Evolutionary conservation across 805 yeast species (phyloP), one percentile per base, ranked within the genome.

Genomic region (Torulaspora franciscae): DNA sequence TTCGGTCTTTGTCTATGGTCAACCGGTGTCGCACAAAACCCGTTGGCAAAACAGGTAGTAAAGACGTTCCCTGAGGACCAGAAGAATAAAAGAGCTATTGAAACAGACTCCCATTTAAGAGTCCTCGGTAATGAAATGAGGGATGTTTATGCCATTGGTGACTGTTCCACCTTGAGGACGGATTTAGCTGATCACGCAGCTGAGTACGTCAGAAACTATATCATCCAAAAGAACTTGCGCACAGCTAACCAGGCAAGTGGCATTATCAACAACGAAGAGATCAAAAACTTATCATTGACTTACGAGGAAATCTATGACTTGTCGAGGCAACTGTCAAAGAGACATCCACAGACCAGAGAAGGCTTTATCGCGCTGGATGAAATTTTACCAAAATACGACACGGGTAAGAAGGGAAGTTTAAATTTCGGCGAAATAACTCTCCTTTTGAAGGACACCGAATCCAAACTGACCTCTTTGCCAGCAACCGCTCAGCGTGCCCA

Each of bases 1-100:
- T 81, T 74, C 48, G 89, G 89, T 9, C 61, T 83, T 29, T 80
- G 87, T 59, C 60, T 83, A 37, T 83, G 89, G 89, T 81, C 87
- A 1, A 83, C 89, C 0, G 89, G 89, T 48, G 85, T 82, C 32
- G 78, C 84, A 6, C 81, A 78, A 54, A 75, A 79, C 48, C 83
- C 82, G 11, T 59, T 83, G 40, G 81, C 85, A 6, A 72, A 73
- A 57, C 72, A 72, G 30, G 70, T 83, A 35, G 81, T 75, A 37
- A 64, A 69, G 15, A 62, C 70, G n/a, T 65, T 83, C 29, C 59
- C 66, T 10, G 69, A 64, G 1, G 58, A 65, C 25, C 88, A 83
- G 64, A 69, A 68, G 51, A 83, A 83, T 59, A 74, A 70, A 55
- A 75, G 84, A 53, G 89, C 88, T n/a, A 76, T 83, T 38, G 88